These are phyloP conservation scores for Gautieria morchelliformis DNA, from an alignment of 768 basidiomycete genomes.

Conservation along the genomic window DNA sequence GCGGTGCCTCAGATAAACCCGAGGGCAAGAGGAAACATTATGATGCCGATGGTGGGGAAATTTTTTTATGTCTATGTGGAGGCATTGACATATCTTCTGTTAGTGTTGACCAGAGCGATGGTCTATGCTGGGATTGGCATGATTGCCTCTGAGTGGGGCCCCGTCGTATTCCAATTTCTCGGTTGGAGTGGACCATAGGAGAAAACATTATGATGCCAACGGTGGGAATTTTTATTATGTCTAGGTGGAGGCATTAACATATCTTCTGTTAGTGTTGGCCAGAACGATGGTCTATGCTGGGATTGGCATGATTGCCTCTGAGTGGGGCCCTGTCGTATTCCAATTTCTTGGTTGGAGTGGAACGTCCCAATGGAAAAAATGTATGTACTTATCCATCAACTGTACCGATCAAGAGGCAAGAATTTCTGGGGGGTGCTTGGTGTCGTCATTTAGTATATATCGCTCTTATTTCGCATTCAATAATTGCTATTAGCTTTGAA, in stretches of 20 bases:
- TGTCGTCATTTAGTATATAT: no score
- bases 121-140: slow-evolving; percentile 84
- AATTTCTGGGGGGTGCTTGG: background rate
- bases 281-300: slow-evolving; percentile 88
- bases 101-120: slow-evolving; percentile 83
- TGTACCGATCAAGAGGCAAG: background rate
- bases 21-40: slow-evolving; percentile 46
- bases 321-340: slow-evolving; percentile 58
- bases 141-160: slow-evolving; percentile 51
- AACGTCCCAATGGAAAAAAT: no score
- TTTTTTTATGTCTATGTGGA: background rate
- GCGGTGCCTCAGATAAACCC: slow-evolving; percentile 13
- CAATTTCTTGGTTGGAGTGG: slow-evolving; percentile 42
- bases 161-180: slow-evolving; percentile 55
- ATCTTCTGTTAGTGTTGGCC: slow-evolving; percentile 51
- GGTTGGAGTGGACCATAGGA: slow-evolving; percentile 35
- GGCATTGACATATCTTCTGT: slow-evolving; percentile 1
- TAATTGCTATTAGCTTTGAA: no score
- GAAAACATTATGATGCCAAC: no score
- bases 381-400: background rate
- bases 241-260: background rate
- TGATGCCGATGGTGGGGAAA: slow-evolving; percentile 69
- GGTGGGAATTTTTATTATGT: no score
- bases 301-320: slow-evolving; percentile 61
- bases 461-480: no score